Evolutionary conservation across 148 eudicot species (phyloP), one percentile per base, ranked within the genome.

Genomic region (Vaccinium corymbosum): DNA sequence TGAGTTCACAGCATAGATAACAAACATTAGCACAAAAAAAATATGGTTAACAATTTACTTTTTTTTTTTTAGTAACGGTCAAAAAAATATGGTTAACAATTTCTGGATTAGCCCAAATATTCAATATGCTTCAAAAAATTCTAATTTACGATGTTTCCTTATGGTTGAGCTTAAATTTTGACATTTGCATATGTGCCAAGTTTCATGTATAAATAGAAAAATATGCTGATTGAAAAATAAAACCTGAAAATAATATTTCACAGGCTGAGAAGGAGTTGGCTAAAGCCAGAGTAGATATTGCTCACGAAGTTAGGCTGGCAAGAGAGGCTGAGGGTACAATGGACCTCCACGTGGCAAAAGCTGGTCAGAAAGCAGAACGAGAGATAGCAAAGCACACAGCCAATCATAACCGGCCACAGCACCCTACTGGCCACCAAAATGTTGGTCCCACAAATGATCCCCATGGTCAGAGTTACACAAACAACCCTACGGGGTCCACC

Each of bases 201-300:
- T 42, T 42, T 42, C 0, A 42, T 42, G 46, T 42, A 42, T 0
- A 42, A 42, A 4, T 4, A 4, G 46, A 42, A 42, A 42, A 42
- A 42, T 42, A 42, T 42, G 5, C 46, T 42, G 46, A 42, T 42
- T 0, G 6, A 42, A 42, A 42, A 42, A 38, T 0, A 42, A 68
- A 20, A 12, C 19, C 15, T 78, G 42, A 42, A 6, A 16, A 20
- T 1, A 70, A 35, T 16, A 20, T 42, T 57, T 9, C 48, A 42
- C 68, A 94, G 97, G 94, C 86, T 15, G 94, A 92, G 85, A 91
- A 85, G 64, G 94, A 94, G 48, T 29, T 88, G 66, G 92, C 94
- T 13, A 86, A 90, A 81, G 85, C 91, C 0, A 88, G 90, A 78
- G 68, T 59, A 13, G 87, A 90, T 42, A 85, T 92, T 0, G 97